Base-by-base conservation (phyloP, 2,329 filamentous ascomycete species). In the Scortechinia acanthostroma region DNA sequence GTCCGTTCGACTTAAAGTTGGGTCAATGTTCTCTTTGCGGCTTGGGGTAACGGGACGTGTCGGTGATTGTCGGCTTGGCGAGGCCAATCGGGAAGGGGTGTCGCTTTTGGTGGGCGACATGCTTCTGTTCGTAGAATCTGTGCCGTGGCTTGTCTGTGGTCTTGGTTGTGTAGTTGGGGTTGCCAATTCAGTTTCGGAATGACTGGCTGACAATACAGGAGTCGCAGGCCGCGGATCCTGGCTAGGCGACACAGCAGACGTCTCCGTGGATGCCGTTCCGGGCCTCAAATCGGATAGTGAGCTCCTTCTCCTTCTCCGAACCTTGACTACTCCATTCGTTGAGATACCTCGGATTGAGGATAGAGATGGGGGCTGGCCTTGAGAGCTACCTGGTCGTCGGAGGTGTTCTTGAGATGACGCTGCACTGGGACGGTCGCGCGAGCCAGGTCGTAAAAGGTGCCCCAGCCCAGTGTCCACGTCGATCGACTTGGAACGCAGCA, bases 401-500 rank as follows among this genome's bases (percentile, higher is more conserved):
- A 47, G 73, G 73, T 2, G 73, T 65, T 16, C 66, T 64, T 5
- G 70, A 59, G 15, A 71, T 60, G 2, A 64, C 66, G 2, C 73
- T 66, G 43, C 72, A 68, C 50, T 82, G 77, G 48, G 76, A 71
- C 42, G 76, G 80, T 4, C 63, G 58, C 21, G 78, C 76, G 35
- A 77, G 69, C 43, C 68, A 62, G 3, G 75, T 64, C 4, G 69
- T 66, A 0, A 62, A 53, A 37, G 66, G 51, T 23, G 65, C 21
- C 55, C 49, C 3, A 58, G 51, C 19, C 55, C 64, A 25, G 65
- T 57, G 46, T 83, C 83, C 45, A 80, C 71, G 56, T 95, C 90
- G 33, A 88, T 88, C 1, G 90, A 94, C 52, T 82, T 84, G 13
- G 88, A 87, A 33, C 88, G 79, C 46, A 75, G 71, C 25, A 89